A percentile compares a stretch with the other conserved stretches of the same genome.
These are phyloP conservation scores for Asterella californica DNA, from an alignment of 225 moss, liverwort and hornwort genomes.

Conservation along the genomic window DNA sequence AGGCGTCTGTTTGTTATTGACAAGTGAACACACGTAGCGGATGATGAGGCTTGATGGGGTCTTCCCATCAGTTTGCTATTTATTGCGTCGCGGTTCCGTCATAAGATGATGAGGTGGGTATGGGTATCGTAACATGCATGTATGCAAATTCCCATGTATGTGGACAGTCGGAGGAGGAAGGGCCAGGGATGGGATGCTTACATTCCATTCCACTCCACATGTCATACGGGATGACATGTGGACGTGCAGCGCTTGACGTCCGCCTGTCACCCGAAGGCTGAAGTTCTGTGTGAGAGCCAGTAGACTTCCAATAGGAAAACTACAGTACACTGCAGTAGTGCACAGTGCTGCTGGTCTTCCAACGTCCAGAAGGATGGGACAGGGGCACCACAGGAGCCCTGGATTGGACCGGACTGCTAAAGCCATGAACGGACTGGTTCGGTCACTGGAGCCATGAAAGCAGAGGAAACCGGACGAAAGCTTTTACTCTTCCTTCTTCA, in stretches of 20 bases:
- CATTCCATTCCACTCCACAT: no score
- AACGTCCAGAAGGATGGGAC: neutral
- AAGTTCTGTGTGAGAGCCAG: neutral
- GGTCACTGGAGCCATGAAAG: no score
- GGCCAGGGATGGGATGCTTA: neutral
- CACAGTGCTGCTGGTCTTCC: neutral
- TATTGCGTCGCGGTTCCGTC: no score
- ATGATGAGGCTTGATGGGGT: no score
- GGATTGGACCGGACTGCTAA: neutral
- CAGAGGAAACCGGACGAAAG: no score
- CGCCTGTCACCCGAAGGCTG: slow-evolving; percentile 4
- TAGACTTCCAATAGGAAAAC: neutral
- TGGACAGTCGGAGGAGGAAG: neutral
- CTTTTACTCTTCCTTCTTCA: neutral
- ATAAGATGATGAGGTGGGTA: no score
- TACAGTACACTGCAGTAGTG: neutral
- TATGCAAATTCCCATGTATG: neutral
- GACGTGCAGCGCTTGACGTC: neutral
- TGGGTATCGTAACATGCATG: no score
- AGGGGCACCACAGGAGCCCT: neutral
- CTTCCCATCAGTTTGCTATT: no score
- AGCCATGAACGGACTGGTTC: no score
- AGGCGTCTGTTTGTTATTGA: no score
- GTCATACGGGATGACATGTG: slow-evolving; percentile 1
- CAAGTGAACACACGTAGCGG: no score